Evolutionary conservation across 768 basidiomycete genomes (phyloP).

Genomic region (Leccinum subgranulosum): DNA sequence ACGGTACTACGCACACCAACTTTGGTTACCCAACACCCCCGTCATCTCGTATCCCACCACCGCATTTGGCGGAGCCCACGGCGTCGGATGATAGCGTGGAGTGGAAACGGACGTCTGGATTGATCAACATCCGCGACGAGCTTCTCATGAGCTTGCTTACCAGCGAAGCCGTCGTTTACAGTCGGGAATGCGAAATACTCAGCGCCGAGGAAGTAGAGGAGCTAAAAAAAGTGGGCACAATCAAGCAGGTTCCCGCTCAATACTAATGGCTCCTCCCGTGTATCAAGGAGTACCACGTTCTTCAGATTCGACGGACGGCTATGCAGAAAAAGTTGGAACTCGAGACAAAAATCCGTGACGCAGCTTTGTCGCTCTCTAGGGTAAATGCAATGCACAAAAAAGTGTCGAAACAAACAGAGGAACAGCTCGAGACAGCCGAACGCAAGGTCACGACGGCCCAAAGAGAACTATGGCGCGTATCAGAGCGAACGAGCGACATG

Average conservation of each 20-base stretch:
- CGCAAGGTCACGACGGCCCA: constrained; percentile 68
- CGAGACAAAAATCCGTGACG: constrained; percentile 87
- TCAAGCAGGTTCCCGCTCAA: constrained; percentile 19
- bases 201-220: constrained; percentile 69
- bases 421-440: constrained; percentile 72
- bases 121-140: constrained; percentile 69
- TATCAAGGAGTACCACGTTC: constrained; percentile 67
- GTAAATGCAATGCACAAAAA: constrained; percentile 57
- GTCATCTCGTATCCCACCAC: constrained; percentile 33
- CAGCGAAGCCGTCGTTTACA: constrained; percentile 93
- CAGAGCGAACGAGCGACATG: constrained; percentile 62
- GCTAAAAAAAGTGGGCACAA: constrained; percentile 55
- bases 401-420: constrained; percentile 60
- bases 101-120: constrained; percentile 42
- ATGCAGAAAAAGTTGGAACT: constrained; percentile 71
- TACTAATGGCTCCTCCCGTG: background rate
- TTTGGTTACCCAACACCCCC: constrained; percentile 39
- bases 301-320: constrained; percentile 62
- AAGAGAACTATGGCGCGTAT: constrained; percentile 66
- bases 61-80: constrained; percentile 32
- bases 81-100: constrained; percentile 36
- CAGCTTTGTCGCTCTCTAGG: constrained; percentile 70
- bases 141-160: constrained; percentile 86
- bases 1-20: constrained; percentile 10
- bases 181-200: constrained; percentile 75